Conservation (phyloP, 2,329 filamentous ascomycete species). For the Apiospora arundinis region DNA sequence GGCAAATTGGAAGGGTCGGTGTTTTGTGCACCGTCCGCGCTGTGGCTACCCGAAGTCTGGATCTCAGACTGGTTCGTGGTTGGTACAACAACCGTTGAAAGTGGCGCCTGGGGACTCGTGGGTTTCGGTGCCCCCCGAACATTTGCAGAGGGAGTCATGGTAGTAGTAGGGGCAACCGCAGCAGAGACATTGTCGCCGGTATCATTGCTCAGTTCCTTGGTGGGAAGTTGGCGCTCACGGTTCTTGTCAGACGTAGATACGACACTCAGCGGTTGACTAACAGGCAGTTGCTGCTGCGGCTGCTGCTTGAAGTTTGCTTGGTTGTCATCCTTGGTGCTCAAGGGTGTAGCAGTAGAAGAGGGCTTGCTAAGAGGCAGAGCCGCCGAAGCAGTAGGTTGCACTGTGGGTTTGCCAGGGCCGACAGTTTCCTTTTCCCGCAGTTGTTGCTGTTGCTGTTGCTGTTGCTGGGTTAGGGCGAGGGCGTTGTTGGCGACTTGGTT, state of each 20-base stretch:
- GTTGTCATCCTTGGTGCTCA: slow-evolving; percentile 34
- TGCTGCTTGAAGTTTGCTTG: slow-evolving; percentile 29
- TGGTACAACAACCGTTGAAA: slow-evolving; percentile 30
- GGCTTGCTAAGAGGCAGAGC: too few relatives aligned
- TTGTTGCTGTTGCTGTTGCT: slow-evolving; percentile 20
- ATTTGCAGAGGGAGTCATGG: not conserved
- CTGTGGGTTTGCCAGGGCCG: slow-evolving; percentile 21
- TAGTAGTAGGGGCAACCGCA: not conserved
- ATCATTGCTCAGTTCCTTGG: slow-evolving; percentile 21
- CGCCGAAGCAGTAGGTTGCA: slow-evolving; percentile 12
- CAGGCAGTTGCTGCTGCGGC: slow-evolving; percentile 30
- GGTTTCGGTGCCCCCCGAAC: slow-evolving; percentile 21
- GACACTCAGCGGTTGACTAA: not conserved
- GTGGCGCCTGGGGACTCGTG: slow-evolving; percentile 23
- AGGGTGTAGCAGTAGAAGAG: slow-evolving; percentile 29
- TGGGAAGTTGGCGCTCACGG: slow-evolving; percentile 26
- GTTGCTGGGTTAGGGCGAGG: not conserved
- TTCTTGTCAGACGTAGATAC: slow-evolving; percentile 23
- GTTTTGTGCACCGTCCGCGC: slow-evolving; percentile 29
- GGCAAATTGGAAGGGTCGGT: slow-evolving; percentile 27
- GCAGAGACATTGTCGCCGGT: not conserved
- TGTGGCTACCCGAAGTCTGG: slow-evolving; percentile 41
- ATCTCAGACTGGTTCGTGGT: slow-evolving; percentile 30
- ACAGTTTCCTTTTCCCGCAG: slow-evolving; percentile 26
- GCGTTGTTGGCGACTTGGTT: slow-evolving; percentile 4